Conservation (phyloP, 1,139 yeast genomes). For the Saccharomyces pastorianus region DNA sequence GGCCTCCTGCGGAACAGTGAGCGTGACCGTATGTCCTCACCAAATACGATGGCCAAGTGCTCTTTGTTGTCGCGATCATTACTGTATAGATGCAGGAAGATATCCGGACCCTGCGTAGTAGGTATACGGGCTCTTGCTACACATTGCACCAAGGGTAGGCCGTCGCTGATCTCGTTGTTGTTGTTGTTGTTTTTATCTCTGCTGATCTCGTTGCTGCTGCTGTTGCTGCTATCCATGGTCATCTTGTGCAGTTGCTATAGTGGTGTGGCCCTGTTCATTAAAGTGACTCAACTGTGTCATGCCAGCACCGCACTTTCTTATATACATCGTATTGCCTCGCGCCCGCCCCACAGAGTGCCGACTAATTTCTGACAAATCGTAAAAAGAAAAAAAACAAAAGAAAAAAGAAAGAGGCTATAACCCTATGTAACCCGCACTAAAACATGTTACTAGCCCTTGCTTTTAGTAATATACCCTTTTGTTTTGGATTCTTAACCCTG, state of each 20-base stretch:
- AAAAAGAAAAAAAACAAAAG: background rate
- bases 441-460: no score
- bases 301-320: background rate
- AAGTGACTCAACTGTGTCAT: background rate
- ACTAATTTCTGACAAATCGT: background rate
- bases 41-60: slow-evolving; percentile 94
- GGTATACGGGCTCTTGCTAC: slow-evolving; percentile 65
- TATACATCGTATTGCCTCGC: background rate
- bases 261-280: background rate
- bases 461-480: no score
- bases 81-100: slow-evolving; percentile 79
- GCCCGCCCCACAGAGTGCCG: background rate
- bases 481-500: no score
- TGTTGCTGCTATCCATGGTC: background rate
- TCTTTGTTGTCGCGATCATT: slow-evolving; percentile 85
- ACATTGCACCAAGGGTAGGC: slow-evolving; percentile 67
- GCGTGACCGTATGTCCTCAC: slow-evolving; percentile 78
- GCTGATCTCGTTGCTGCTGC: background rate
- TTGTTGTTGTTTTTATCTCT: background rate
- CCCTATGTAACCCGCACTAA: no score
- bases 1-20: slow-evolving; percentile 52
- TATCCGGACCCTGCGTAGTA: slow-evolving; percentile 52
- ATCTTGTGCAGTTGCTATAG: background rate
- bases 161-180: slow-evolving; percentile 4
- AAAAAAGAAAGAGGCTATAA: background rate